Evolutionary conservation across 176 grass and related monocot species (phyloP), one percentile per base, ranked within the genome.

Genomic region (Cenchrus americanus): DNA sequence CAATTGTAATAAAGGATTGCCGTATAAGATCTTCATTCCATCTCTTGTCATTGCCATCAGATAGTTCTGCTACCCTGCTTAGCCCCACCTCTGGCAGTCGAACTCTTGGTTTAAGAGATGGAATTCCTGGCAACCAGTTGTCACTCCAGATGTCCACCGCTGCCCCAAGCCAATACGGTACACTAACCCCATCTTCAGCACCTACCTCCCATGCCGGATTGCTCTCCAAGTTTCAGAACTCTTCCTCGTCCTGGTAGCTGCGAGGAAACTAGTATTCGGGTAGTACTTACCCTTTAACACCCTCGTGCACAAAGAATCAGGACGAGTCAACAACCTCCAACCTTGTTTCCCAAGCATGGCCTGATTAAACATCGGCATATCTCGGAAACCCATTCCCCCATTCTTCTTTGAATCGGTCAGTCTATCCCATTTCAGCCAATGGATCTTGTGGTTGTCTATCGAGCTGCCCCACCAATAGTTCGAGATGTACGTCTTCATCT

Each of bases 1-100:
- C 61, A 9, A 30, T 32, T 0, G 0, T 0, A 14, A 63, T 14
- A 14, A 63, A 63, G 5, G 61, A 63, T 5, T 30, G 0, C 1
- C 19, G 7, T 5, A n/a, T 3, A 0, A 58, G 2, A 3, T 0
- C 2, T 5, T n/a, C 54, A 58, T 58, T 58, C 54, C 54, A 58
- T n/a, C n/a, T 0, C 1, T 7, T 9, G 19, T 1, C 14, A 0
- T n/a, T 7, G 18, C 14, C 1, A n/a, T 0, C 0, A 58, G n/a
- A n/a, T 1, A 58, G 19, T 7, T n/a, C 54, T 8, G 8, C 15
- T 7, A 58, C 54, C 19, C 8, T 9, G 5, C 0, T 8, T 0
- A 58, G 6, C 7, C n/a, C 5, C 8, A 1, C 54, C 2, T 8
- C 5, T 58, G 41, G 41, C 41, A 42, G 6, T 7, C n/a, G 1